phyloP scores from a whole-genome alignment of 495 filamentous ascomycete genomes.

The Talaromyces adpressus region DNA sequence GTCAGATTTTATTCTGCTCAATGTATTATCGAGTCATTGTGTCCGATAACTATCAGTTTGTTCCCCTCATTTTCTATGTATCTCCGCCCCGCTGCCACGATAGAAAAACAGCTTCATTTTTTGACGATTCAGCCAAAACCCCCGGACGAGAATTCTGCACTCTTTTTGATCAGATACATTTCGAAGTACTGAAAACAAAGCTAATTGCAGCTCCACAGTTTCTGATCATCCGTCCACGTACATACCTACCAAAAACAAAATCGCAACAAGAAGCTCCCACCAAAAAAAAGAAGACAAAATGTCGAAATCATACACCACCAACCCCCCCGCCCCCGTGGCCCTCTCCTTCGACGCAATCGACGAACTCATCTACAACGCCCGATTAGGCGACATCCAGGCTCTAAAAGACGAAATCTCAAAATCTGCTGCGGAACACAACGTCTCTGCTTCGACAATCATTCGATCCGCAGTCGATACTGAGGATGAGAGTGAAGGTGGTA shows the following conservation, averaged over 20 bases:
- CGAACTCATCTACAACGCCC: constrained; percentile 80
- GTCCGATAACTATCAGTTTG: too few species aligned
- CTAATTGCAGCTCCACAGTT: background rate
- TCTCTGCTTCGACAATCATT: constrained; percentile 50
- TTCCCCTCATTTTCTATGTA: too few species aligned
- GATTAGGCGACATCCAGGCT: constrained; percentile 64
- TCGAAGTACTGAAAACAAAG: too few species aligned
- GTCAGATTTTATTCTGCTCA: too few species aligned
- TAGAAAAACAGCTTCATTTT: background rate
- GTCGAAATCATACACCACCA: background rate
- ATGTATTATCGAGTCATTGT: too few species aligned
- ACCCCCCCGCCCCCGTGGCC: constrained; percentile 24
- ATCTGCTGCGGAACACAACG: constrained; percentile 46
- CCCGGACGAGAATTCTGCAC: too few species aligned
- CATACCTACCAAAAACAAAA: background rate
- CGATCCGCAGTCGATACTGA: constrained; percentile 58
- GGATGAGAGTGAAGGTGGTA: constrained; percentile 54
- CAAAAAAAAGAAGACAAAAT: constrained; percentile 4
- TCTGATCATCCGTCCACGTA: too few species aligned
- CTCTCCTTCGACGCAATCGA: constrained; percentile 73
- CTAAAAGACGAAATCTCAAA: constrained; percentile 52
- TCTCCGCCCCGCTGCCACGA: background rate
- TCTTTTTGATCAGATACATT: too few species aligned
- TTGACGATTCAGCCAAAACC: too few species aligned
- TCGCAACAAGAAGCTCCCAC: background rate